Conservation (phyloP, 768 basidiomycete species). For the Psilocybe cyanescens region DNA sequence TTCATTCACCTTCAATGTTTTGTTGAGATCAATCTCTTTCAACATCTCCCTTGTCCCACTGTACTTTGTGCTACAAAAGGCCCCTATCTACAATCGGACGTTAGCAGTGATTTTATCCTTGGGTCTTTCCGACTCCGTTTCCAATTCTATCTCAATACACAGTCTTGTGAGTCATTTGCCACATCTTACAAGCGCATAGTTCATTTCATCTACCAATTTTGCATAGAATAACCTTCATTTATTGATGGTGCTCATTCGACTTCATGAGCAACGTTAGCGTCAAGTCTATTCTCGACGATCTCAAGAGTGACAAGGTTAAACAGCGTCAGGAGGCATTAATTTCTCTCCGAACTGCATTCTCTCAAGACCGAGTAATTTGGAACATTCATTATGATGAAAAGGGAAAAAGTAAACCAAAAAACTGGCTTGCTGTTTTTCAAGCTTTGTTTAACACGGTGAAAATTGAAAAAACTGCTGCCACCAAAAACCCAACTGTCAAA, state of each 20-base stretch:
- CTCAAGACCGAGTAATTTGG: constrained; percentile 47
- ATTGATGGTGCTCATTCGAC: constrained; percentile 3
- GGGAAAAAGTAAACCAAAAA: constrained; percentile 35
- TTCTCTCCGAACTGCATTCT: constrained; percentile 53
- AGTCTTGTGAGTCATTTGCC: background rate
- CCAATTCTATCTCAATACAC: too few species aligned
- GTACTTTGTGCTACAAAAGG: background rate
- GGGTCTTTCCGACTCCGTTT: too few species aligned
- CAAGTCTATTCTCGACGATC: constrained; percentile 49
- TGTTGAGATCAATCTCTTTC: background rate
- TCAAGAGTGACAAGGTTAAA: constrained; percentile 67
- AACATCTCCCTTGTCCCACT: background rate
- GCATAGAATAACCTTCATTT: background rate
- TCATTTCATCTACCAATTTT: background rate
- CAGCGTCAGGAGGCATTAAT: constrained; percentile 69
- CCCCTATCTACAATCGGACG: background rate
- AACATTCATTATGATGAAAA: constrained; percentile 39
- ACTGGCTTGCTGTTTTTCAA: constrained; percentile 74
- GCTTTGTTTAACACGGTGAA: constrained; percentile 70
- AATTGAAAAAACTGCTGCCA: constrained; percentile 59
- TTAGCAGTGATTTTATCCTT: background rate
- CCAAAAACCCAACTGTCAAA: constrained; percentile 44
- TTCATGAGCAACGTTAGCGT: constrained; percentile 34
- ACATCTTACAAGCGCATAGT: background rate
- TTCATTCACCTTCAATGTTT: background rate